A percentile compares a stretch with the other conserved stretches of the same genome.
Conservation (phyloP, 2,329 filamentous ascomycete species). For the Colletotrichum limetticola region DNA sequence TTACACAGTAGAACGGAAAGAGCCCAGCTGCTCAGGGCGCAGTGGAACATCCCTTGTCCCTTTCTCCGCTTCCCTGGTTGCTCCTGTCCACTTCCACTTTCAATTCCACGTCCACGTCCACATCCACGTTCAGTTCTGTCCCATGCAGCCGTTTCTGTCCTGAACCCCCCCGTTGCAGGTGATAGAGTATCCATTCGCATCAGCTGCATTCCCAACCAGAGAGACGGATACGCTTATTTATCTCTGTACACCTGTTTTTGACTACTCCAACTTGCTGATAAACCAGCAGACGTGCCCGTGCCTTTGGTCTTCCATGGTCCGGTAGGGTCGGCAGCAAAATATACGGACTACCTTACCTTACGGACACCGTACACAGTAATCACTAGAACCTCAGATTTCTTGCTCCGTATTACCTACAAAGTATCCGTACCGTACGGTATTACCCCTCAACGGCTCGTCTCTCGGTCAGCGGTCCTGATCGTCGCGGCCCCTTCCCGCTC, state of each 20-base stretch:
- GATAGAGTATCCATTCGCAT: not conserved
- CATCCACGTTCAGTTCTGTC: not conserved
- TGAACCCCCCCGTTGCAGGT: not conserved
- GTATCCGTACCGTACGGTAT: too few relatives aligned
- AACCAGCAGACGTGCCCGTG: not conserved
- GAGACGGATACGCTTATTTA: not conserved
- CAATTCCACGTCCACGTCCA: not conserved
- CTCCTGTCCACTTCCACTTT: conserved; percentile 5
- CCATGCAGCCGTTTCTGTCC: not conserved
- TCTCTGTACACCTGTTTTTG: not conserved
- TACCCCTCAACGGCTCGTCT: not conserved
- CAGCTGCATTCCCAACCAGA: not conserved
- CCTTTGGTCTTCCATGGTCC: not conserved
- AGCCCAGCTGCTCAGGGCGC: conserved; percentile 3
- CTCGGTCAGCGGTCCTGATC: not conserved
- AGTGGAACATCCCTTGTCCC: conserved; percentile 10
- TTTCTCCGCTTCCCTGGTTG: conserved; percentile 11
- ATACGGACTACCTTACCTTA: not conserved
- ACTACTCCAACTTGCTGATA: not conserved
- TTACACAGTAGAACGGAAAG: not conserved
- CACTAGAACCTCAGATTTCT: not conserved
- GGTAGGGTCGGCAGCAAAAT: not conserved
- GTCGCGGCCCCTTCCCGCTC: conserved; percentile 4
- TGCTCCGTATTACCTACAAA: not conserved
- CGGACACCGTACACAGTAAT: not conserved